Evolutionary conservation across 202 grass and related monocot species (phyloP), one percentile per base, ranked within the genome.

Genomic region (Sporobolus alterniflorus): DNA sequence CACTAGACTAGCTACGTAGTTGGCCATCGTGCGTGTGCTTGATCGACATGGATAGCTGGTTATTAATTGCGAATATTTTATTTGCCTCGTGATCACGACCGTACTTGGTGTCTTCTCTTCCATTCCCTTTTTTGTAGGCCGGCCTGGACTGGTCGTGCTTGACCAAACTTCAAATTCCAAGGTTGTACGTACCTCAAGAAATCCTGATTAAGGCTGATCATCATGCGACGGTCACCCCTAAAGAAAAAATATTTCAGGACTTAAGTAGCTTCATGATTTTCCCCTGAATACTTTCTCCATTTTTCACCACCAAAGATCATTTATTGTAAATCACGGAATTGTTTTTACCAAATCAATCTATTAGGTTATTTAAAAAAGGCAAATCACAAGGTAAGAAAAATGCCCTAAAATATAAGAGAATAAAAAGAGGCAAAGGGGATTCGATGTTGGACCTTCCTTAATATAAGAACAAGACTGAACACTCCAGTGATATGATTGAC

Each of bases 21-120:
- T 9, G 69, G 52, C 11, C 25, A 75, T 28, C 24, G 5, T 60
- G 26, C n/a, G n/a, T n/a, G n/a, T n/a, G n/a, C n/a, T n/a, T 75
- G 54, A 60, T 60, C 40, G 73, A 75, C 25, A 52, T 61, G 24
- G 73, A 60, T 43, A 39, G n/a, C n/a, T n/a, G n/a, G n/a, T 75
- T 43, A 33, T 75, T 43, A 22, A 61, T 43, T 7, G 25, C 42
- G 55, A 76, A 76, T 31, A 76, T 62, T 41, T 61, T 75, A 15
- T 31, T 61, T 22, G 15, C 55, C 73, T 62, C 24, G 73, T 76
- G 55, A 61, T 76, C 73, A 18, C 33, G 34, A 60, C 11, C 12
- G 73, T 76, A 76, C 16, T 43, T 60, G 55, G 9, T 28, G 73
- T 76, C 39, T 62, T 61, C 34, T 74, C 54, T 15, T 60, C 24